Evolutionary conservation across 164 flowering plant genomes (phyloP), one percentile per base, ranked within the genome.

Genomic region (Dillenia suffruticosa): DNA sequence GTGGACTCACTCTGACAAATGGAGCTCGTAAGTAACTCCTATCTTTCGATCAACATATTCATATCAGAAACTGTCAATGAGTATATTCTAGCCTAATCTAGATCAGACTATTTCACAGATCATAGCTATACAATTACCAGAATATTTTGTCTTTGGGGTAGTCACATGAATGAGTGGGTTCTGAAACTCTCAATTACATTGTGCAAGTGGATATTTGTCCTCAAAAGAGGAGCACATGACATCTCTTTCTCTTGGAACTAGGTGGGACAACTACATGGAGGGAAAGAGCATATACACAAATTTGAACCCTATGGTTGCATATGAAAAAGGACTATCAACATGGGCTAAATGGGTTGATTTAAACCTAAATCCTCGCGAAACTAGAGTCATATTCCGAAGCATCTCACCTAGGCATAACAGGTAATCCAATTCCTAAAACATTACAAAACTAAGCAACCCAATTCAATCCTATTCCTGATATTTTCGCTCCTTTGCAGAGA

Each of bases 321-420:
- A 92, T 63, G 75, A 85, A 70, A 83, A 76, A 64, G 96, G 92
- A 54, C 85, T 92, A 9, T 72, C 67, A 8, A 87, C 96, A 61
- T 92, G 96, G 97, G 90, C 97, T 24, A 89, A 74, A 57, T 92
- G 97, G 97, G 73, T 92, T 0, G 94, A 89, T 59, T 22, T 82
- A 24, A 92, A 87, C 58, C 78, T 92, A 1, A 75, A 92, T 60
- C 94, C 92, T 22, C 65, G 67, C 11, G 64, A 56, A 66, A 84
- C 88, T 16, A 72, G 66, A 58, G 89, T 89, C 58, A 76, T 92
- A 45, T 89, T 86, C 64, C 72, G 96, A 56, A 89, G 85, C 80
- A 74, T 92, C 76, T 92, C 96, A 7, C 96, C 96, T 32, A 72
- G 77, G 43, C 97, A 92, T 66, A 87, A 89, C 83, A 84, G 89